Evolutionary conservation across 1,284 basidiomycete genomes (phyloP), one percentile per base, ranked within the genome.

Genomic region (Amylostereum areolatum): DNA sequence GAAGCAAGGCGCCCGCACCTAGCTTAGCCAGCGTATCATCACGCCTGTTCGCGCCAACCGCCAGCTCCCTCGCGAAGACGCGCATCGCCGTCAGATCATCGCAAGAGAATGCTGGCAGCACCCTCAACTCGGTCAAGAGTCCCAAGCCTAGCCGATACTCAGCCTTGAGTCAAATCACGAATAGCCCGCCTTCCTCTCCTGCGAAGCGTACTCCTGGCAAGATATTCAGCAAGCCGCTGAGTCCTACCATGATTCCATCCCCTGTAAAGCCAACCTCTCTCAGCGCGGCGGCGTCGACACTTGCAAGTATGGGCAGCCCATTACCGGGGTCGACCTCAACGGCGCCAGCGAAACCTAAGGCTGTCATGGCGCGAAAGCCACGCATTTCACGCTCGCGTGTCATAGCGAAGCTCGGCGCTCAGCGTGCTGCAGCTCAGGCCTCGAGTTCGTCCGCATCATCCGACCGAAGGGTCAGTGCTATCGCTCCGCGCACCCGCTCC

Each of bases 321-420:
- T 36, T 44, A 36, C 48, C 60, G 35, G 57, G 52, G 9, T 57
- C 53, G 41, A 57, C 58, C 50, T 55, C 57, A 5, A 56, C 53
- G 11, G 54, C 51, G 2, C 61, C 59, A 6, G 59, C 62, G 4
- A 66, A 70, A 52, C 66, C 73, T 25, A 72, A 73, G 44, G 62
- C 71, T 12, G 57, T 77, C 27, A 64, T 70, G 31, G 72, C 73
- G 10, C 77, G 83, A 53, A 81, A 80, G 57, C 87, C 87, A 4
- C 78, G 85, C 8, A 85, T 89, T 53, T 89, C 87, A 34, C 77
- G 87, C 27, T 85, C 85, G 28, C 83, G 81, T 52, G 84, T 90
- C 34, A 87, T 89, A 45, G 84, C 86, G 1, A 79, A 73, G 57
- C 68, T 89, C 27, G 85, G 81, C 4, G 83, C 82, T n/a, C 82